Percentiles rank a stretch among this genome's conserved stretches.
Evolutionary conservation across 345 rosid species (phyloP).

Genomic region (Abelmoschus esculentus): DNA sequence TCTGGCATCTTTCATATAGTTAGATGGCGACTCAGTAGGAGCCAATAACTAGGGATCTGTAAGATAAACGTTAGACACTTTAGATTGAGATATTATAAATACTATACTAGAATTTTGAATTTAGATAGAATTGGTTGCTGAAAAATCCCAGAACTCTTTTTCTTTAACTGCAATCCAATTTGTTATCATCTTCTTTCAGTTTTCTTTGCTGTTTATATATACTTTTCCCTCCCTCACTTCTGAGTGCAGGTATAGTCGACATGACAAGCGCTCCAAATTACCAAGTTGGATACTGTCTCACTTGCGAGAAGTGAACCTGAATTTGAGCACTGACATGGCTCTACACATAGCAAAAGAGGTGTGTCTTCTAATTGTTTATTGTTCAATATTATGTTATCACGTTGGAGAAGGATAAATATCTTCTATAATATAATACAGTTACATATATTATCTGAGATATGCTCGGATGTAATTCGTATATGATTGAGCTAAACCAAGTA

Average conservation of each 20-base stretch:
- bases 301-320: slow-evolving; percentile 76
- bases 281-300: slow-evolving; percentile 97
- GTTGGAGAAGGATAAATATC: neutral
- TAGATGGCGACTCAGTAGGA: neutral
- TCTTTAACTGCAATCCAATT: no score
- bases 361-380: neutral
- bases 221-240: neutral
- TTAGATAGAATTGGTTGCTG: no score
- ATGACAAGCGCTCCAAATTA: slow-evolving; percentile 90
- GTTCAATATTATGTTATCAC: neutral
- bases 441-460: neutral
- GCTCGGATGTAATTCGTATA: neutral
- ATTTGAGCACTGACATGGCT: slow-evolving; percentile 98
- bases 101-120: no score
- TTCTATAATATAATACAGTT: neutral
- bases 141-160: no score
- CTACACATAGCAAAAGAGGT: slow-evolving; percentile 91
- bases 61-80: neutral
- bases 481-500: neutral
- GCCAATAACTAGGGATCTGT: neutral
- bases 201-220: no score
- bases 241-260: slow-evolving; percentile 77
- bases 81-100: neutral
- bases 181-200: no score
- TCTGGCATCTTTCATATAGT: neutral